Evolutionary conservation across 169 alveolate species (phyloP).

Genomic region (Prorocentrum cordatum): DNA sequence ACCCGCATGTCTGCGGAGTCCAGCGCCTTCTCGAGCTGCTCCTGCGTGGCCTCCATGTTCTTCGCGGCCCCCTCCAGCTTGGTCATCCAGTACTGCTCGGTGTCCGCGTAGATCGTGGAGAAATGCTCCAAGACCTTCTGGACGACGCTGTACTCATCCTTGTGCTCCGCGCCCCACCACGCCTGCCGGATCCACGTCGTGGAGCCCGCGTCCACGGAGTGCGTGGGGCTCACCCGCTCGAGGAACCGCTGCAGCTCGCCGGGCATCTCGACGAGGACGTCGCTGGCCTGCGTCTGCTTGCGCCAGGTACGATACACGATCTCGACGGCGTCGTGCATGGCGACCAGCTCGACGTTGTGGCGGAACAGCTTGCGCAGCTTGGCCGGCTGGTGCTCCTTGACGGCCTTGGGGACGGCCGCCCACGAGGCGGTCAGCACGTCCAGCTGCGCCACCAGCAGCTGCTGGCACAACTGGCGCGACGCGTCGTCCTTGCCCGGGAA

Average conservation of each 20-base stretch:
- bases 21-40: conserved; percentile 31
- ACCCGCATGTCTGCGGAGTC: conserved; percentile 56
- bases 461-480: not conserved
- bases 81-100: conserved; percentile 58
- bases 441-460: conserved; percentile 21
- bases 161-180: conserved; percentile 4
- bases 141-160: conserved; percentile 21
- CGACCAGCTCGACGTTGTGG: conserved; percentile 42
- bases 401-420: not conserved
- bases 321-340: conserved; percentile 52
- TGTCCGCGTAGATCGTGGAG: conserved; percentile 45
- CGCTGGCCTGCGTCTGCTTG: too few species aligned
- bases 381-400: conserved; percentile 48
- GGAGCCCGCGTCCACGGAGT: conserved; percentile 3
- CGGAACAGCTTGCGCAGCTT: conserved; percentile 28
- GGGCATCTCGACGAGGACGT: conserved; percentile 41
- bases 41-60: conserved; percentile 39
- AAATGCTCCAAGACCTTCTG: conserved; percentile 42
- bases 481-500: not conserved
- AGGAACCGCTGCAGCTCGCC: conserved; percentile 25
- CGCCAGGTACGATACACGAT: too few species aligned
- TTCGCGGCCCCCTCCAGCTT: conserved; percentile 35
- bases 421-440: conserved; percentile 38
- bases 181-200: conserved; percentile 32
- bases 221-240: conserved; percentile 24